These are phyloP conservation scores for Saccharomycopsis fermentans DNA, from an alignment of 805 yeast genomes.

Conservation along the genomic window DNA sequence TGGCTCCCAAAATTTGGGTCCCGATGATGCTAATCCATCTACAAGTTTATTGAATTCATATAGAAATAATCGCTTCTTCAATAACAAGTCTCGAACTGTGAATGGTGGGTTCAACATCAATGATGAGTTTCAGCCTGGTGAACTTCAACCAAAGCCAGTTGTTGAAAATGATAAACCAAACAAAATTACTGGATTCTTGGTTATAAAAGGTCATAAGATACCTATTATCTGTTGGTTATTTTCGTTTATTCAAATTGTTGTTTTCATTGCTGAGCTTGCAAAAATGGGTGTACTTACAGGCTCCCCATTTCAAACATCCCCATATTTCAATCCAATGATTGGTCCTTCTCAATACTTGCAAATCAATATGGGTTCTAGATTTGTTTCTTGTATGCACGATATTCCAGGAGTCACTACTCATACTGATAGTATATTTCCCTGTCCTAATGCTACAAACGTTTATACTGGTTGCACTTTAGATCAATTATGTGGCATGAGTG, in stretches of 20 bases:
- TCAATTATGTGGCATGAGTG: slow-evolving; percentile 54
- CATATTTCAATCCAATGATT: slow-evolving; percentile 68
- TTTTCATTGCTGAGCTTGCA: slow-evolving; percentile 53
- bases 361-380: slow-evolving; percentile 62
- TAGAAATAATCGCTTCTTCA: slow-evolving; percentile 15
- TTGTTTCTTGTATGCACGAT: slow-evolving; percentile 58
- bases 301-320: slow-evolving; percentile 54
- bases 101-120: slow-evolving; percentile 15
- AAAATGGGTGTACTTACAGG: slow-evolving; percentile 52
- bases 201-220: slow-evolving; percentile 15
- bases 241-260: slow-evolving; percentile 38
- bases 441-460: slow-evolving; percentile 53
- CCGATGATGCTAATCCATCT: slow-evolving; percentile 8
- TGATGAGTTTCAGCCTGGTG: slow-evolving; percentile 16
- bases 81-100: slow-evolving; percentile 10
- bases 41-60: slow-evolving; percentile 15
- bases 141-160: slow-evolving; percentile 12
- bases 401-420: slow-evolving; percentile 41
- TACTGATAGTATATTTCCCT: slow-evolving; percentile 42
- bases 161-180: slow-evolving; percentile 4
- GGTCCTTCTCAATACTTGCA: slow-evolving; percentile 63
- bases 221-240: slow-evolving; percentile 22
- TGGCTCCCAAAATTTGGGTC: neutral
- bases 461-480: slow-evolving; percentile 45
- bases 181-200: slow-evolving; percentile 10